Percentiles rank a stretch among this genome's conserved stretches.
These are phyloP conservation scores for Aspergillus asperescens DNA, from an alignment of 495 filamentous ascomycete species.

Conservation along the genomic window DNA sequence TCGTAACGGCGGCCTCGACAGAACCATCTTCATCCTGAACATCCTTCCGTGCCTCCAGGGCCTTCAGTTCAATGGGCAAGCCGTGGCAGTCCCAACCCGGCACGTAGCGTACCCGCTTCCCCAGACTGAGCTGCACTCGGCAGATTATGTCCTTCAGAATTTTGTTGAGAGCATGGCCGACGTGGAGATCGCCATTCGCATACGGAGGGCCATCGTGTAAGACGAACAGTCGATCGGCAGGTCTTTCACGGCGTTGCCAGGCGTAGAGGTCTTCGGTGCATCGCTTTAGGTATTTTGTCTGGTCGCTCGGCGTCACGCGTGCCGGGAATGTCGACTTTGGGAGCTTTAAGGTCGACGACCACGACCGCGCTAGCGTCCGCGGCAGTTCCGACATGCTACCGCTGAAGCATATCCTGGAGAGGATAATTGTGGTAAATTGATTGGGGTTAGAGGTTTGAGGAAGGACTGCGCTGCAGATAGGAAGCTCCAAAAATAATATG, in stretches of 20 bases:
- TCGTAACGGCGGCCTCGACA: slow-evolving; percentile 43
- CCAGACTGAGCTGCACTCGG: slow-evolving; percentile 70
- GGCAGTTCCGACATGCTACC: slow-evolving; percentile 47
- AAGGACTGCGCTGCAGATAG: not conserved
- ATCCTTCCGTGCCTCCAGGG: slow-evolving; percentile 58
- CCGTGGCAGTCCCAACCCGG: slow-evolving; percentile 99
- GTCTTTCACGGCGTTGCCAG: slow-evolving; percentile 68
- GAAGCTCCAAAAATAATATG: not conserved
- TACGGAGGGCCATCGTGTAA: slow-evolving; percentile 97
- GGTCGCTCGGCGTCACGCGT: slow-evolving; percentile 45
- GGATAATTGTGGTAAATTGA: slow-evolving; percentile 9
- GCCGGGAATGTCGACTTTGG: slow-evolving; percentile 57
- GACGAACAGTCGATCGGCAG: slow-evolving; percentile 59
- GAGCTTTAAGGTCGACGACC: slow-evolving; percentile 56
- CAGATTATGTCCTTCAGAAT: slow-evolving; percentile 91
- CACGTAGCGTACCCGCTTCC: slow-evolving; percentile 74
- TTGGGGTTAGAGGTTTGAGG: not conserved
- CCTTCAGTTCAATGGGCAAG: slow-evolving; percentile 94
- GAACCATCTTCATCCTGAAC: slow-evolving; percentile 17
- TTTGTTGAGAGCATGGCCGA: slow-evolving; percentile 98
- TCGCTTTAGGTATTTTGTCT: slow-evolving; percentile 61
- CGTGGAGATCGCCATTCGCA: slow-evolving; percentile 88
- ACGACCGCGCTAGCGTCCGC: slow-evolving; percentile 46
- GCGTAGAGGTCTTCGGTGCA: slow-evolving; percentile 85
- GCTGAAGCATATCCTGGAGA: slow-evolving; percentile 27